phyloP scores from a whole-genome alignment of 192 early-diverging fungal genomes.

The Allomyces macrogynus region DNA sequence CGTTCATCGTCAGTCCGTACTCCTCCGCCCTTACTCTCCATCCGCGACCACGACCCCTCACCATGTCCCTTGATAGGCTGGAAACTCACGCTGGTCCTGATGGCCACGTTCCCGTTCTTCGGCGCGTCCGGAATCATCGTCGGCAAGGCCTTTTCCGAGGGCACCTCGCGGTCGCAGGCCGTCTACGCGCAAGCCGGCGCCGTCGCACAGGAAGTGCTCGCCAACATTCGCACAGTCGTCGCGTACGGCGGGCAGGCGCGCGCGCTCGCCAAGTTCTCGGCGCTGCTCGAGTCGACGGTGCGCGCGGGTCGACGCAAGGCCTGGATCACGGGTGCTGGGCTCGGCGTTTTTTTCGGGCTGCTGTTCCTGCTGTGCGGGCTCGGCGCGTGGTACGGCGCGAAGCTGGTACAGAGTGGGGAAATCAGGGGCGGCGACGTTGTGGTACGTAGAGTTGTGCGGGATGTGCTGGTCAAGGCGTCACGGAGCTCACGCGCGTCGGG shows the following conservation, averaged over 20 bases:
- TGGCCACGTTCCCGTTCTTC: slow-evolving; percentile 55
- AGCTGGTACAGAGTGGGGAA: slow-evolving; percentile 17
- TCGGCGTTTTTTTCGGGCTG: slow-evolving; percentile 53
- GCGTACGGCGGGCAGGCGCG: slow-evolving; percentile 62
- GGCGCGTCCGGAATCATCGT: slow-evolving; percentile 29
- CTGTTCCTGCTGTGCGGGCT: slow-evolving; percentile 59
- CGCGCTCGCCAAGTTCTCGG: slow-evolving; percentile 23
- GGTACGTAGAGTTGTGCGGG: background rate
- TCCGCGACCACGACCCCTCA: no score
- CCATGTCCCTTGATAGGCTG: slow-evolving; percentile 10
- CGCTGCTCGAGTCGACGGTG: slow-evolving; percentile 32
- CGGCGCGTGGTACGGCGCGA: slow-evolving; percentile 56
- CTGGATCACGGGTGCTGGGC: slow-evolving; percentile 31
- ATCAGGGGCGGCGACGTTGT: slow-evolving; percentile 34
- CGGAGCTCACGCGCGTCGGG: no score
- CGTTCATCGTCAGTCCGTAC: slow-evolving; percentile 29
- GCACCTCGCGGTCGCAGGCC: slow-evolving; percentile 27
- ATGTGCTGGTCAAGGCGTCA: no score
- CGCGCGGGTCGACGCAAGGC: slow-evolving; percentile 39
- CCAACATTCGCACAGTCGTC: slow-evolving; percentile 71
- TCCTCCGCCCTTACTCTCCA: no score
- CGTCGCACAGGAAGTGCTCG: slow-evolving; percentile 66
- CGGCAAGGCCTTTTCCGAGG: slow-evolving; percentile 24
- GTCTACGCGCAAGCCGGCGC: slow-evolving; percentile 66
- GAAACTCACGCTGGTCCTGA: slow-evolving; percentile 61